Percentiles rank a stretch among this genome's conserved stretches.
Evolutionary conservation across 176 grass and related monocot genomes (phyloP).

Genomic region (Aegilops speltoides): DNA sequence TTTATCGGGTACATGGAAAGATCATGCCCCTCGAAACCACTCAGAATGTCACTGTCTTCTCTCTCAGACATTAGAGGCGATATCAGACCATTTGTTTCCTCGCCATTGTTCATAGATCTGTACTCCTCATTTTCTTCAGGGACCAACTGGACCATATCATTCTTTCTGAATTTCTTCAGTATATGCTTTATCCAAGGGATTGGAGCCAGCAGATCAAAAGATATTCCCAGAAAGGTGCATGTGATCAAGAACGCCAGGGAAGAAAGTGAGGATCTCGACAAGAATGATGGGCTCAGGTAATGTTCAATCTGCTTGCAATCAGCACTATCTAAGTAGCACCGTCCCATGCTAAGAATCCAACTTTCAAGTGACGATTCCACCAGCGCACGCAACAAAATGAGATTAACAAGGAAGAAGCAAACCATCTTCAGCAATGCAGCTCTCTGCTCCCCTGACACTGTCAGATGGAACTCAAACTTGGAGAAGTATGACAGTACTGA

Average conservation of each 20-base stretch:
- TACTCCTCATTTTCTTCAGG: conserved; percentile 90
- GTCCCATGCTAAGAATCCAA: conserved; percentile 84
- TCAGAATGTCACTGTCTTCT: conserved; percentile 50
- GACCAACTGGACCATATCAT: conserved; percentile 97
- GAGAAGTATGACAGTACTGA: conserved; percentile 87
- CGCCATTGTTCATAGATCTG: conserved; percentile 50
- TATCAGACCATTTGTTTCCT: conserved; percentile 61
- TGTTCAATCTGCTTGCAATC: conserved; percentile 92
- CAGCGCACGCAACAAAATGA: conserved; percentile 82
- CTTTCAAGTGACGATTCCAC: conserved; percentile 95
- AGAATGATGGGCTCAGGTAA: conserved; percentile 95
- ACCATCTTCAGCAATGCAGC: conserved; percentile 98
- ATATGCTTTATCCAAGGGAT: conserved; percentile 96
- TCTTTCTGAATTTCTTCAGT: conserved; percentile 94
- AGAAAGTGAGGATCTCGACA: conserved; percentile 92
- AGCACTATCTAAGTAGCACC: conserved; percentile 79
- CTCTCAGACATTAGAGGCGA: conserved; percentile 73
- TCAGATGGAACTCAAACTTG: conserved; percentile 98
- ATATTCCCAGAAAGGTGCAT: conserved; percentile 93
- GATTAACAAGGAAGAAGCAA: conserved; percentile 99
- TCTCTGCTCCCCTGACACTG: conserved; percentile 90
- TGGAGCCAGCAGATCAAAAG: conserved; percentile 93
- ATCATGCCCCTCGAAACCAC: conserved; percentile 69
- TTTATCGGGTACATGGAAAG: conserved; percentile 87
- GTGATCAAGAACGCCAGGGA: conserved; percentile 95